These are phyloP conservation scores for Psilocybe mexicana DNA, from an alignment of 1,284 basidiomycete species.

Conservation along the genomic window DNA sequence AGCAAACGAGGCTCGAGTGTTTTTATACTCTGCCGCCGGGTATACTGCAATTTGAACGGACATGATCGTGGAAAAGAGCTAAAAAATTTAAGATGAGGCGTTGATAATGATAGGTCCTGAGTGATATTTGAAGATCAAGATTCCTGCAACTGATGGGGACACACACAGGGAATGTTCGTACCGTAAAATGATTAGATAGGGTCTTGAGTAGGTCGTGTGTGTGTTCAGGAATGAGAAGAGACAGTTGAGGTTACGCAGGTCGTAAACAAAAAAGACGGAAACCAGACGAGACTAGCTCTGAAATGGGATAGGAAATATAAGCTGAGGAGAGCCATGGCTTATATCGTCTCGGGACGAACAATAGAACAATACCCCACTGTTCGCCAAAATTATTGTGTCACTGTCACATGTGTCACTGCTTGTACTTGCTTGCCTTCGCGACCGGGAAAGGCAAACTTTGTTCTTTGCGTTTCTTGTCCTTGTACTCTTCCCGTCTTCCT, in stretches of 20 bases:
- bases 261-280: conserved; percentile 7
- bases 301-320: conserved; percentile 21
- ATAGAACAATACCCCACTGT: conserved; percentile 9
- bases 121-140: conserved; percentile 3
- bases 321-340: conserved; percentile 14
- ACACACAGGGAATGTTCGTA: conserved; percentile 3
- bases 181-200: neutral
- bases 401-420: conserved; percentile 9
- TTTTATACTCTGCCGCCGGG: conserved; percentile 13
- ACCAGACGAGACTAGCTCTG: conserved; percentile 31
- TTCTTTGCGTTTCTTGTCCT: conserved; percentile 10
- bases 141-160: neutral
- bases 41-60: conserved; percentile 17
- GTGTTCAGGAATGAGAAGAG: conserved; percentile 1
- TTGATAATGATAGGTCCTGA: conserved; percentile 12
- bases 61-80: conserved; percentile 5
- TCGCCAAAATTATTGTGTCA: conserved; percentile 8
- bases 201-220: neutral
- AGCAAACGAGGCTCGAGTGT: conserved; percentile 28
- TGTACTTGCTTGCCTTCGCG: conserved; percentile 4
- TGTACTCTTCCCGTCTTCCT: conserved; percentile 9
- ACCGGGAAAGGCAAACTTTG: conserved; percentile 13
- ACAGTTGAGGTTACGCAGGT: conserved; percentile 7
- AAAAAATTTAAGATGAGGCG: conserved; percentile 4
- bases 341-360: conserved; percentile 19